A percentile compares a stretch with the other conserved stretches of the same genome.
Conservation (phyloP, 192 early-diverging fungal species). For the Phycomyces nitens region DNA sequence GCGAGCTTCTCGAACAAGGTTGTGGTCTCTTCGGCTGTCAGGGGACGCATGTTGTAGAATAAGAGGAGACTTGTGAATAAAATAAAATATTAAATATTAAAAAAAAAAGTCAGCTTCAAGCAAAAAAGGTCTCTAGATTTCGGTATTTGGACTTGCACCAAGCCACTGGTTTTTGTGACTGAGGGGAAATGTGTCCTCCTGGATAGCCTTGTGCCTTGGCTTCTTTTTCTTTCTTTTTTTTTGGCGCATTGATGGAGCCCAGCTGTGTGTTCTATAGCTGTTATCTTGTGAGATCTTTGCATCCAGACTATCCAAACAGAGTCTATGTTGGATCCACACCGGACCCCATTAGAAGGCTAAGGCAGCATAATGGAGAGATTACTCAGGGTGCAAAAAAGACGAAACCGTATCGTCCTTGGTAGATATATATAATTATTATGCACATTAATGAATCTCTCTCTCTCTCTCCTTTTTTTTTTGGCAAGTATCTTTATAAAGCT, state of each 20-base stretch:
- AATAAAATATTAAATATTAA: background rate
- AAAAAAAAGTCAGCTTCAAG: slow-evolving; percentile 4
- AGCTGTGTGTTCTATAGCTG: slow-evolving; percentile 21
- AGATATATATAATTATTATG: background rate
- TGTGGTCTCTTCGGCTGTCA: slow-evolving; percentile 97
- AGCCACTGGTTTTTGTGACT: background rate
- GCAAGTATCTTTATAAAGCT: background rate
- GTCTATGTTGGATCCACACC: slow-evolving; percentile 27
- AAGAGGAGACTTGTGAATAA: background rate
- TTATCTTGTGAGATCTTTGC: slow-evolving; percentile 16
- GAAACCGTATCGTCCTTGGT: slow-evolving; percentile 17
- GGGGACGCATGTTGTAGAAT: slow-evolving; percentile 73
- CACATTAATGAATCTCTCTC: background rate
- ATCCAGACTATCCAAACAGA: slow-evolving; percentile 2
- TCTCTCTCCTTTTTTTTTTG: background rate
- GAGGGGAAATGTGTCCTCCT: too few species aligned
- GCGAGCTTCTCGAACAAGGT: slow-evolving; percentile 97
- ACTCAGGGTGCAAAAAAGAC: slow-evolving; percentile 20
- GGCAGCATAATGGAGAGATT: slow-evolving; percentile 27
- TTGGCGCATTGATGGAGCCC: too few species aligned
- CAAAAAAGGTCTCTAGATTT: background rate
- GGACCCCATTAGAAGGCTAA: slow-evolving; percentile 16
- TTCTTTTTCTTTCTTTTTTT: too few species aligned
- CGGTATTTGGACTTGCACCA: background rate
- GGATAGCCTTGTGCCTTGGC: too few species aligned